Evolutionary conservation across 257 asterid genomes (phyloP).

Genomic region (Phtheirospermum japonicum): DNA sequence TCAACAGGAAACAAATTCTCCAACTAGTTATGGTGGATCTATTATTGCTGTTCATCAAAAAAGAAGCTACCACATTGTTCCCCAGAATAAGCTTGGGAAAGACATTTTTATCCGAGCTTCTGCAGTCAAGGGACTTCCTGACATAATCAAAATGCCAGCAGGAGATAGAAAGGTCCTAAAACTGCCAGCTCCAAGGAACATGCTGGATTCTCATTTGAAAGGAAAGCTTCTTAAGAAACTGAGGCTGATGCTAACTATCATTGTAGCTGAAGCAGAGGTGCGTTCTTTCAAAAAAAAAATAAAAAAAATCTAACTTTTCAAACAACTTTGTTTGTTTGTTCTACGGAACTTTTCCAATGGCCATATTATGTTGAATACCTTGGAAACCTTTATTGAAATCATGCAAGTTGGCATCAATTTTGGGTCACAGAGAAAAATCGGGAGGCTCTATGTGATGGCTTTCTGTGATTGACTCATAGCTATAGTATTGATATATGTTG

Average conservation of each 20-base stretch:
- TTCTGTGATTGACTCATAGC: background rate
- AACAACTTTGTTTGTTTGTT: background rate
- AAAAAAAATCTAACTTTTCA: background rate
- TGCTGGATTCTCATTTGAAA: conserved; percentile 83
- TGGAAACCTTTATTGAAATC: background rate
- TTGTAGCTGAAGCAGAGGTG: conserved; percentile 91
- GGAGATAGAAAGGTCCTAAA: conserved; percentile 68
- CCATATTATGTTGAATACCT: background rate
- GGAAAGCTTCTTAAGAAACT: conserved; percentile 51
- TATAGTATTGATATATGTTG: conserved; percentile 1
- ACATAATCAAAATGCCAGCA: conserved; percentile 71
- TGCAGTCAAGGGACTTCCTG: conserved; percentile 47
- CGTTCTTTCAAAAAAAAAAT: conserved; percentile 28
- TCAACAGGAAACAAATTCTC: conserved; percentile 56
- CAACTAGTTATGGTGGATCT: conserved; percentile 48
- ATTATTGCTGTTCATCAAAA: conserved; percentile 70
- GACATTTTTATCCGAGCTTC: conserved; percentile 72
- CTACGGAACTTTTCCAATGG: background rate
- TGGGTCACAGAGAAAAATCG: background rate
- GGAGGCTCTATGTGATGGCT: background rate
- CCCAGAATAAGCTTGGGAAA: conserved; percentile 87
- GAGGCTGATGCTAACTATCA: conserved; percentile 60
- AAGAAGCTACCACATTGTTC: conserved; percentile 61
- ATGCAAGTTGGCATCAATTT: conserved; percentile 11
- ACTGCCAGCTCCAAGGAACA: conserved; percentile 78